Conservation (phyloP, 148 eudicot genomes). For the Vaccinium vitisidaea region DNA sequence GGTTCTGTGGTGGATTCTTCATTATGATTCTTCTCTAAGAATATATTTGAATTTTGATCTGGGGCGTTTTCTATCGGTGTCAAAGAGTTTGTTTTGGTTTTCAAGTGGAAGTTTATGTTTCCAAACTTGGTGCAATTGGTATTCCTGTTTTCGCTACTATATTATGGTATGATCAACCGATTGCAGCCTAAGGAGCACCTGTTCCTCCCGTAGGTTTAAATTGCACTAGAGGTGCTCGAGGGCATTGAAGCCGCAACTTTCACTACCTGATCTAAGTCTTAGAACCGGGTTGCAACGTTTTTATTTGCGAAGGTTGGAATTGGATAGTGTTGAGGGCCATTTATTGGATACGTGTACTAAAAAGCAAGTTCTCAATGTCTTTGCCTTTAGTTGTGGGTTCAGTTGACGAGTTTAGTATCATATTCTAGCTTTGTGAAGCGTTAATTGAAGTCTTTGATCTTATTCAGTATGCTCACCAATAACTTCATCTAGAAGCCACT, state of each 20-base stretch:
- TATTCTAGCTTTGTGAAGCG: not conserved
- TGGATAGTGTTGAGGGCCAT: not conserved
- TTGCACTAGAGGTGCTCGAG: not conserved
- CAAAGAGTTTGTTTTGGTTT: not conserved
- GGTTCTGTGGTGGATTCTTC: not conserved
- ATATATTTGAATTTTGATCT: not conserved
- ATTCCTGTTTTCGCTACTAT: not conserved
- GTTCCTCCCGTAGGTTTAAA: not conserved
- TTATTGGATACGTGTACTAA: not conserved
- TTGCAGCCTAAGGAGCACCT: not conserved
- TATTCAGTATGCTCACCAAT: not conserved
- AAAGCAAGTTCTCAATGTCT: not conserved
- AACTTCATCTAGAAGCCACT: not conserved
- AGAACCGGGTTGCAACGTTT: not conserved
- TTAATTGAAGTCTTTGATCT: not conserved
- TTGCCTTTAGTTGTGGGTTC: conserved; percentile 1
- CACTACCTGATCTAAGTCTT: not conserved
- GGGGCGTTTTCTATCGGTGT: not conserved
- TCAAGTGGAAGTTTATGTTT: not conserved
- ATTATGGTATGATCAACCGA: not conserved
- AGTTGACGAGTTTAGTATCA: not conserved
- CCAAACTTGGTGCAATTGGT: not conserved
- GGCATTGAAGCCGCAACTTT: not conserved
- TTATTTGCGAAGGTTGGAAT: not conserved
- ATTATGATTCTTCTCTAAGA: not conserved